Percentiles rank a stretch among this genome's conserved stretches.
phyloP scores from a whole-genome alignment of 1,284 basidiomycete genomes.

The Apiotrichum brassicae region DNA sequence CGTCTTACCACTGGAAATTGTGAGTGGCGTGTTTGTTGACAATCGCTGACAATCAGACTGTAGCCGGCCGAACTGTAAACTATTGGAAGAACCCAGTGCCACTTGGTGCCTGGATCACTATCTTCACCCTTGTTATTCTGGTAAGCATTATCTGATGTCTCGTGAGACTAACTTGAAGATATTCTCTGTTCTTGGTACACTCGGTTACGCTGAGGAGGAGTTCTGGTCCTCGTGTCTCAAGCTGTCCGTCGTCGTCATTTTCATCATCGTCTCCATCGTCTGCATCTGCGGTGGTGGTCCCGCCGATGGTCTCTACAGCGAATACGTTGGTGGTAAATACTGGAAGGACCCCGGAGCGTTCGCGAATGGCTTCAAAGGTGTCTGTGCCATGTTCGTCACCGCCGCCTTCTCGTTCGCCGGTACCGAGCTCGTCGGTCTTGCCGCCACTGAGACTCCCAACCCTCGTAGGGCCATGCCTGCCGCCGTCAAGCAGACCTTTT shows the following conservation, averaged over 20 bases:
- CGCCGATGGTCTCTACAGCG: constrained; percentile 23
- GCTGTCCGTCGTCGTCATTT: constrained; percentile 45
- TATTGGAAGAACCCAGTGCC: constrained; percentile 40
- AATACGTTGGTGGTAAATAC: constrained; percentile 31
- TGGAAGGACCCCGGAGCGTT: constrained; percentile 43
- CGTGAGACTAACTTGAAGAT: no score
- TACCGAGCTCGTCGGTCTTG: constrained; percentile 80
- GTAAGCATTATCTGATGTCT: no score
- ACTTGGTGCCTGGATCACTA: constrained; percentile 45
- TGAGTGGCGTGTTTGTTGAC: not conserved
- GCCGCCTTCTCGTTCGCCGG: constrained; percentile 72
- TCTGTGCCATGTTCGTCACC: constrained; percentile 33
- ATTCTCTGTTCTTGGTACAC: constrained; percentile 30
- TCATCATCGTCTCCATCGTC: constrained; percentile 40
- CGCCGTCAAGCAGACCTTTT: constrained; percentile 45
- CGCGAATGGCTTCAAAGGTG: constrained; percentile 48
- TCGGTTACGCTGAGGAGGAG: constrained; percentile 45
- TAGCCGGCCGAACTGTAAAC: constrained; percentile 38
- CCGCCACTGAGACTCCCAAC: constrained; percentile 42
- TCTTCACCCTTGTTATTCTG: constrained; percentile 38
- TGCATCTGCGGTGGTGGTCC: constrained; percentile 41
- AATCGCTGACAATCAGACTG: constrained; percentile 24
- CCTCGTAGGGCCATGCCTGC: constrained; percentile 12
- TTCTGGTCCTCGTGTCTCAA: constrained; percentile 46
- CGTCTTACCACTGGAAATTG: constrained; percentile 44